Base-by-base conservation (phyloP, 352 stramenopile species). In the Pythium coloratum region DNA sequence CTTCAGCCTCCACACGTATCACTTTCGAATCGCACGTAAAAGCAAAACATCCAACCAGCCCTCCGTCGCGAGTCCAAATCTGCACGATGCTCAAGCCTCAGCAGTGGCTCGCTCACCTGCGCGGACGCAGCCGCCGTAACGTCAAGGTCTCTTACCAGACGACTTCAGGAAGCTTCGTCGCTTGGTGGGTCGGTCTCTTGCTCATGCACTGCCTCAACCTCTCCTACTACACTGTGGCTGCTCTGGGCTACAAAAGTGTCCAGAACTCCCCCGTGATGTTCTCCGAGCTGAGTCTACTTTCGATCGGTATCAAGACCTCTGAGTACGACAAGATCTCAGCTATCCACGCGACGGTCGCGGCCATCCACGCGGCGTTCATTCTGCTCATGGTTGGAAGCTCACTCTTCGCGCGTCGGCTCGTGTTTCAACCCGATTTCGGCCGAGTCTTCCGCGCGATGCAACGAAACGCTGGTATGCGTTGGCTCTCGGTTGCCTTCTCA, bases 181-280 rank as follows among this genome's bases (percentile, higher is more conserved):
- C 47, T 5, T 55, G 59, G 47, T 64, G 59, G 59, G 9, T 24
- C 6, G 46, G 14, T 1, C 24, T 64, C 6, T 46, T 64, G 9
- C 6, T 57, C 12, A 16, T 64, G 3, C 59, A 64, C 47, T 12
- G 6, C 4, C 8, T 49, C 16, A 57, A 57, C 33, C 1, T 57
- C 4, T 2, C 14, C 4, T 64, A 57, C 44, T 64, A 57, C 44
- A 16, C 33, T 7, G 59, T 30, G 10, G 44, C 33, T 1, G 46
- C 32, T 1, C 1, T 34, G 5, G 2, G 57, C 42, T 64, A 64
- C 42, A 20, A 24, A 12, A 24, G 10, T 12, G 16, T 50, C 16
- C 3, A n/a, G 16, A 6, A 24, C 20, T 24, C 20, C 7, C 20
- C 12, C 20, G 6, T 40, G 8, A 24, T 26, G 28, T 50, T 46